Evolutionary conservation across 2,329 filamentous ascomycete genomes (phyloP).

Genomic region (Proliferodiscus dingleyae): DNA sequence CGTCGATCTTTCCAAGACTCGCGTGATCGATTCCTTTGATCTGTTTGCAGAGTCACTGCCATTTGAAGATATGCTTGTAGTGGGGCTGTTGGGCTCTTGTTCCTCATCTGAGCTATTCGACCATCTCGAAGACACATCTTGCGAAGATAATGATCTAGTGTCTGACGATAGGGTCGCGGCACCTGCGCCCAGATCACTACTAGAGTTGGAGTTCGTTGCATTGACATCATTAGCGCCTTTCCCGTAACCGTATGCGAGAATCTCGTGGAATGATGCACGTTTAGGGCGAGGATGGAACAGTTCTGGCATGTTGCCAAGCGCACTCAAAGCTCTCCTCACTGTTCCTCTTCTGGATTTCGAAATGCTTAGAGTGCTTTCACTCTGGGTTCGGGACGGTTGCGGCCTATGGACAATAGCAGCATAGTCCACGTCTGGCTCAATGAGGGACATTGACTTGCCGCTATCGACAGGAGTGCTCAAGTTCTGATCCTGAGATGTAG

Average conservation of each 20-base stretch:
- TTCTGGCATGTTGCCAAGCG: constrained; percentile 22
- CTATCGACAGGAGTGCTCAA: not conserved
- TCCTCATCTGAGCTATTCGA: constrained; percentile 17
- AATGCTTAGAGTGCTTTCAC: constrained; percentile 16
- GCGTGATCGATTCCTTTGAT: constrained; percentile 13
- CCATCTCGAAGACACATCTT: constrained; percentile 20
- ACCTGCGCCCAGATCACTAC: too few species aligned
- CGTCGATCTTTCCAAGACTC: constrained; percentile 17
- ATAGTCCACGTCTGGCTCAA: constrained; percentile 54
- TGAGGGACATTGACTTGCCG: constrained; percentile 15
- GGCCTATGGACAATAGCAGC: constrained; percentile 34
- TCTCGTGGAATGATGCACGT: constrained; percentile 42
- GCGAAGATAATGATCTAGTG: constrained; percentile 13
- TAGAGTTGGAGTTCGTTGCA: too few species aligned
- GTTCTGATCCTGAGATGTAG: not conserved
- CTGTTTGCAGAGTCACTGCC: constrained; percentile 12
- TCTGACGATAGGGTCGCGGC: too few species aligned
- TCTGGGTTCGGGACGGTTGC: constrained; percentile 9
- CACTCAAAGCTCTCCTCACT: constrained; percentile 30
- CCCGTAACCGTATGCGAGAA: constrained; percentile 49
- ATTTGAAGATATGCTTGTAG: constrained; percentile 8
- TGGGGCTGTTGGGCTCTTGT: constrained; percentile 12
- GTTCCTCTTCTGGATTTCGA: constrained; percentile 20
- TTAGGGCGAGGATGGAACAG: constrained; percentile 23
- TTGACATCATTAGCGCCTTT: constrained; percentile 44